phyloP scores from a whole-genome alignment of 257 asterid genomes.

The Nicotiana otophora region DNA sequence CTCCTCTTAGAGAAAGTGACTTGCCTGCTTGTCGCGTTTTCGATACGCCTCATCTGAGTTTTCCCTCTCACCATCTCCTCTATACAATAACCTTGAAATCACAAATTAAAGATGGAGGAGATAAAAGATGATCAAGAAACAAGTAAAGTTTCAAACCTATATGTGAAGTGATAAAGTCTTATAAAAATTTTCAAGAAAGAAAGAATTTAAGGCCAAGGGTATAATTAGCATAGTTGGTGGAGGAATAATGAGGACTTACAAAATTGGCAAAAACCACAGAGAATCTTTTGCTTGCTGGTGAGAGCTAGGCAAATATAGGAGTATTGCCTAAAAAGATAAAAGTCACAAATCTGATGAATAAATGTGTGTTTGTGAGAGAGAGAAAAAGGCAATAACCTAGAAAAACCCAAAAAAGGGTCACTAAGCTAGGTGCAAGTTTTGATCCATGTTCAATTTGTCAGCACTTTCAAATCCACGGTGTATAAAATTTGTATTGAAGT shows the following conservation, averaged over 20 bases:
- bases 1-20: constrained; percentile 90
- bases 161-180: neutral
- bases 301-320: constrained; percentile 13
- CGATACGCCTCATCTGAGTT: constrained; percentile 90
- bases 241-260: constrained; percentile 36
- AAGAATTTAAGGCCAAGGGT: neutral
- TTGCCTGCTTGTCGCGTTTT: constrained; percentile 82
- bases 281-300: constrained; percentile 36
- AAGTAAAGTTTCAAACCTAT: no score
- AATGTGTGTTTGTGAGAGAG: neutral
- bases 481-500: no score
- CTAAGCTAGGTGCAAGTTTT: constrained; percentile 18
- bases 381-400: neutral
- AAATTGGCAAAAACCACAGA: constrained; percentile 47
- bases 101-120: no score
- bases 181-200: neutral
- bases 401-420: constrained; percentile 8
- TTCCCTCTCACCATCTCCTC: constrained; percentile 68
- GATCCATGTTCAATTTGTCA: constrained; percentile 25
- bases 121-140: no score
- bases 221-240: constrained; percentile 5
- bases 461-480: neutral
- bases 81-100: no score
- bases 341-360: constrained; percentile 29
- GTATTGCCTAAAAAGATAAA: constrained; percentile 38